Evolutionary conservation across 352 stramenopile genomes (phyloP).

Genomic region (Globisporangium irregulare): DNA sequence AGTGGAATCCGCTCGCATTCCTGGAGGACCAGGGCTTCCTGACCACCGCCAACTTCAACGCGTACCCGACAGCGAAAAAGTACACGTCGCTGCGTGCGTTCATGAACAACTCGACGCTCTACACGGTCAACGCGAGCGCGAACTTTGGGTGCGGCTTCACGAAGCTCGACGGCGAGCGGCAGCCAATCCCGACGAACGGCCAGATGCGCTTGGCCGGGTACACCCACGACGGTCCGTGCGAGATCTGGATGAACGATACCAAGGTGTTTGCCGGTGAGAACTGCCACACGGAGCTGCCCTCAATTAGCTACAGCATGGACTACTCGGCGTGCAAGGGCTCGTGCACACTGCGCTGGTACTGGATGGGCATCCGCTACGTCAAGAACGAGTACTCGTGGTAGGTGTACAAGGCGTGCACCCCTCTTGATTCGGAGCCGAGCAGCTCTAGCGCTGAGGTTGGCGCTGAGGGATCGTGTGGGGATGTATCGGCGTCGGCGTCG

Average conservation of each 20-base stretch:
- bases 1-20: not conserved
- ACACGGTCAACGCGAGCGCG: not conserved
- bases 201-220: slow-evolving; percentile 38
- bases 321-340: slow-evolving; percentile 30
- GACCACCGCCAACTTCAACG: not conserved
- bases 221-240: slow-evolving; percentile 41
- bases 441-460: not conserved
- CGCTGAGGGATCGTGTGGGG: not conserved
- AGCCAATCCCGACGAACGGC: not conserved
- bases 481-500: not conserved
- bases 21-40: not conserved
- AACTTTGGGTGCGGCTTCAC: not conserved
- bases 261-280: slow-evolving; percentile 32
- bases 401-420: slow-evolving; percentile 46
- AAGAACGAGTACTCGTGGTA: slow-evolving; percentile 53
- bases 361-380: slow-evolving; percentile 32
- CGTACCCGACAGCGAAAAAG: not conserved
- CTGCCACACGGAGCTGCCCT: slow-evolving; percentile 26
- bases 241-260: slow-evolving; percentile 36
- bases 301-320: slow-evolving; percentile 31
- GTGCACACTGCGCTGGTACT: slow-evolving; percentile 39
- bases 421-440: not conserved
- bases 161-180: not conserved
- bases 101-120: not conserved
- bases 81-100: not conserved